A percentile compares a stretch with the other conserved stretches of the same genome.
phyloP scores from a whole-genome alignment of 2,329 filamentous ascomycete species.

The Claviceps maximensis region DNA sequence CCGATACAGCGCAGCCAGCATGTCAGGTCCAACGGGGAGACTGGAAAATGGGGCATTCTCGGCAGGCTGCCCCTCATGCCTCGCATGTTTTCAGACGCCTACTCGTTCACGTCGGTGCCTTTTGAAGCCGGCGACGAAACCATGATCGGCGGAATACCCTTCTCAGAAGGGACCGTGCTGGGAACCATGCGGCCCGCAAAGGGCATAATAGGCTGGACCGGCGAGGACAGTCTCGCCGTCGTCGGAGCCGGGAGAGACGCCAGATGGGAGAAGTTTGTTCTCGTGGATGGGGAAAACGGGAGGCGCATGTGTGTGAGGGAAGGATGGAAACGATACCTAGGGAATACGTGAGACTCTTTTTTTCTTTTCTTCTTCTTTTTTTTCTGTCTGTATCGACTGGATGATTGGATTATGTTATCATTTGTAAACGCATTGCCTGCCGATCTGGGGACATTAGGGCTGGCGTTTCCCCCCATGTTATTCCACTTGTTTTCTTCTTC shows the following conservation, averaged over 20 bases:
- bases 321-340: slow-evolving; percentile 71
- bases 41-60: slow-evolving; percentile 74
- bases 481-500: not conserved
- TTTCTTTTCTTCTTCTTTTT: too few relatives aligned
- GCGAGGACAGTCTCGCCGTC: slow-evolving; percentile 60
- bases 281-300: slow-evolving; percentile 56
- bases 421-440: not conserved
- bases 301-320: slow-evolving; percentile 54
- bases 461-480: not conserved
- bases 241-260: slow-evolving; percentile 69
- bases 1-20: slow-evolving; percentile 20
- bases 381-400: too few relatives aligned
- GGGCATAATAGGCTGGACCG: slow-evolving; percentile 74
- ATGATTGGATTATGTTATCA: not conserved
- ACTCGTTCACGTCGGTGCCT: slow-evolving; percentile 67
- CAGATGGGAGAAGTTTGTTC: slow-evolving; percentile 75
- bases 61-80: slow-evolving; percentile 76
- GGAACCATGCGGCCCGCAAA: slow-evolving; percentile 53
- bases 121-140: slow-evolving; percentile 77
- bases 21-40: slow-evolving; percentile 20
- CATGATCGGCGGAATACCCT: slow-evolving; percentile 28
- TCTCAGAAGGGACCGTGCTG: slow-evolving; percentile 31
- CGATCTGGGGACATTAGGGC: not conserved
- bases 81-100: slow-evolving; percentile 75
- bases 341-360: slow-evolving; percentile 18